These are phyloP conservation scores for Pythium coloratum DNA, from an alignment of 352 stramenopile genomes.

Conservation along the genomic window DNA sequence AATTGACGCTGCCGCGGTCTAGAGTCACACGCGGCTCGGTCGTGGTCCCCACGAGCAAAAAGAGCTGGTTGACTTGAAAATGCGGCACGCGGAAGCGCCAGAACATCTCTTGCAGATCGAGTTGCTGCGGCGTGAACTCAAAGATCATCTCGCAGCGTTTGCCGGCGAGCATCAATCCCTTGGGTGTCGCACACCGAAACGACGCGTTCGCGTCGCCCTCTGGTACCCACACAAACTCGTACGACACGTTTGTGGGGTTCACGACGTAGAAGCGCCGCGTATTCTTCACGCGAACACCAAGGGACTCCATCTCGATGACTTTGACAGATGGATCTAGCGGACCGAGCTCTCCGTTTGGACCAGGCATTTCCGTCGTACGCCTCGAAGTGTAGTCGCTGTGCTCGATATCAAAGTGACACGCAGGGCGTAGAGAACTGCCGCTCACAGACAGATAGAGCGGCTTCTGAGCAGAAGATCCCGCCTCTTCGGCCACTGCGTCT, in stretches of 20 bases:
- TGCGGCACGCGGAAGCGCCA: constrained; percentile 90
- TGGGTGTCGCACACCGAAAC: constrained; percentile 90
- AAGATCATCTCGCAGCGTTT: constrained; percentile 96
- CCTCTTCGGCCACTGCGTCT: neutral
- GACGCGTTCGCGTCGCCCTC: constrained; percentile 70
- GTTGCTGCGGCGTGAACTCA: constrained; percentile 92
- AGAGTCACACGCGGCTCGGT: constrained; percentile 89
- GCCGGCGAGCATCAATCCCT: constrained; percentile 90
- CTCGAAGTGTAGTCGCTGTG: constrained; percentile 86
- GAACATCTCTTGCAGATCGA: constrained; percentile 91
- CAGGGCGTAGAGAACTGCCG: constrained; percentile 80
- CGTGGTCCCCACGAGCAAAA: constrained; percentile 92
- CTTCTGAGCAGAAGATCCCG: neutral
- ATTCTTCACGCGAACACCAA: constrained; percentile 91
- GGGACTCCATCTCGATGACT: constrained; percentile 92
- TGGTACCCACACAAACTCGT: constrained; percentile 92
- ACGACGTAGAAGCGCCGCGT: constrained; percentile 92
- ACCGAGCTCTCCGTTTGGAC: constrained; percentile 81
- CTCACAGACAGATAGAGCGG: constrained; percentile 55
- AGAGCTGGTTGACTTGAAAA: constrained; percentile 89
- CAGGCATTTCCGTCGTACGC: constrained; percentile 61
- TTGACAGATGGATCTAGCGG: constrained; percentile 85
- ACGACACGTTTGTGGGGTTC: constrained; percentile 92
- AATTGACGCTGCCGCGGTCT: constrained; percentile 90
- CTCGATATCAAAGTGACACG: constrained; percentile 93